These are phyloP conservation scores for Melanomma pulvis-pyrius DNA, from an alignment of 495 filamentous ascomycete species.

Conservation along the genomic window DNA sequence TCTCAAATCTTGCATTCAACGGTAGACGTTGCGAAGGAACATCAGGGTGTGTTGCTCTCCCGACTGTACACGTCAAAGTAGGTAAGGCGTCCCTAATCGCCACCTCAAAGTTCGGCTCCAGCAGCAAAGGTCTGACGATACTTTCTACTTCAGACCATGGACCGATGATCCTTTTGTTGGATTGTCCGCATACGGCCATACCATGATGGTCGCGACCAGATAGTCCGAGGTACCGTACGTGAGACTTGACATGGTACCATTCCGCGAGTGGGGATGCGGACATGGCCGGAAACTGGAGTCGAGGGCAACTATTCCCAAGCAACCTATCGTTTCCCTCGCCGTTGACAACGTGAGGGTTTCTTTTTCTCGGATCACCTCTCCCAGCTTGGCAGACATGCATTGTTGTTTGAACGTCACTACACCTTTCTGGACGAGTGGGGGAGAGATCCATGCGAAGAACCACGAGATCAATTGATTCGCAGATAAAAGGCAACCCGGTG, in stretches of 20 bases:
- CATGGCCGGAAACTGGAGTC: not conserved
- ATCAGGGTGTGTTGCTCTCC: not conserved
- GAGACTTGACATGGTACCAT: not conserved
- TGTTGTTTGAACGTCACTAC: not conserved
- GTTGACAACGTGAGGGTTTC: not conserved
- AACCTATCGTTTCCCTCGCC: not conserved
- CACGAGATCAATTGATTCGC: not conserved
- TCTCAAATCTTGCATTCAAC: not conserved
- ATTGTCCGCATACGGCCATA: not conserved
- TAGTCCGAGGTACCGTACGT: not conserved
- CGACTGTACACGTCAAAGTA: not conserved
- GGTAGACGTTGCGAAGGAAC: not conserved
- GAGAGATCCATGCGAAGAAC: not conserved
- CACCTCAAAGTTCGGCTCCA: not conserved
- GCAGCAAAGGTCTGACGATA: not conserved
- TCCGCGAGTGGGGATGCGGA: not conserved
- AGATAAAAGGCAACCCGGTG: not conserved
- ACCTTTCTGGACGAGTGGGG: not conserved
- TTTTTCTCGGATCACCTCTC: no score
- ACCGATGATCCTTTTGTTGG: not conserved
- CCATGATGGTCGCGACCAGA: not conserved
- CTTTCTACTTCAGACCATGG: constrained; percentile 1
- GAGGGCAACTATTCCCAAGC: not conserved
- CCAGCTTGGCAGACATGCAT: no score
- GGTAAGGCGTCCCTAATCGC: not conserved